phyloP scores from a whole-genome alignment of 768 basidiomycete species.

The Mycena haematopus region DNA sequence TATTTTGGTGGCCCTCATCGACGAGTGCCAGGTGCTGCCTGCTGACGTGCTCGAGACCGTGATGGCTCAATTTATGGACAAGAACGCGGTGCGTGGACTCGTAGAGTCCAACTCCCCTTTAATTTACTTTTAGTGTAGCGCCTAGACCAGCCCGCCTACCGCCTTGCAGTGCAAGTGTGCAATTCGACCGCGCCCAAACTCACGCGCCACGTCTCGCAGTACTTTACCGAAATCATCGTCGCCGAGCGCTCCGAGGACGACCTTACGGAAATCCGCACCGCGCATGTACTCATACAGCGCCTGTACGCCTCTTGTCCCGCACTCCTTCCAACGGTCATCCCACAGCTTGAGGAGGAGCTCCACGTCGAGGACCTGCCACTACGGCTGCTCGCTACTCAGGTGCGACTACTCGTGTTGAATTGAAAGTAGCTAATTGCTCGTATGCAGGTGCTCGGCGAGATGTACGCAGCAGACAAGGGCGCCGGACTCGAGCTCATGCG shows the following conservation, averaged over 20 bases:
- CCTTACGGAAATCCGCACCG: conserved; percentile 69
- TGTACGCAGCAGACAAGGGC: conserved; percentile 83
- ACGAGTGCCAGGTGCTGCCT: conserved; percentile 83
- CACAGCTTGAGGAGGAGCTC: conserved; percentile 91
- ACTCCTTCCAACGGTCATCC: conserved; percentile 88
- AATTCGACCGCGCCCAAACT: conserved; percentile 84
- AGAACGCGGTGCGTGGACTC: conserved; percentile 65
- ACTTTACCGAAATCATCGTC: conserved; percentile 91
- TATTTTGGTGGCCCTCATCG: conserved; percentile 87
- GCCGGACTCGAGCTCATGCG: conserved; percentile 70
- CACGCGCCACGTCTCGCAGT: conserved; percentile 87
- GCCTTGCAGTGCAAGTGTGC: conserved; percentile 87
- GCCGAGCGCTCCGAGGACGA: conserved; percentile 55
- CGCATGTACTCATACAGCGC: conserved; percentile 86
- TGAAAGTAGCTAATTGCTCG: background rate
- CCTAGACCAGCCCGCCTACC: conserved; percentile 76
- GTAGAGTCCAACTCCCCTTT: too few relatives aligned
- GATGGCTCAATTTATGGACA: conserved; percentile 86
- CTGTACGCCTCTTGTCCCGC: conserved; percentile 81
- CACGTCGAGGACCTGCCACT: conserved; percentile 75
- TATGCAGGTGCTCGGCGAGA: conserved; percentile 77
- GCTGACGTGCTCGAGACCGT: conserved; percentile 79
- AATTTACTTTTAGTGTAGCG: too few relatives aligned
- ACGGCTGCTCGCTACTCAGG: conserved; percentile 82
- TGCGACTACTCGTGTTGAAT: conserved; percentile 28